Conservation (phyloP, 306 rosid species). For the Begonia masoniana region DNA sequence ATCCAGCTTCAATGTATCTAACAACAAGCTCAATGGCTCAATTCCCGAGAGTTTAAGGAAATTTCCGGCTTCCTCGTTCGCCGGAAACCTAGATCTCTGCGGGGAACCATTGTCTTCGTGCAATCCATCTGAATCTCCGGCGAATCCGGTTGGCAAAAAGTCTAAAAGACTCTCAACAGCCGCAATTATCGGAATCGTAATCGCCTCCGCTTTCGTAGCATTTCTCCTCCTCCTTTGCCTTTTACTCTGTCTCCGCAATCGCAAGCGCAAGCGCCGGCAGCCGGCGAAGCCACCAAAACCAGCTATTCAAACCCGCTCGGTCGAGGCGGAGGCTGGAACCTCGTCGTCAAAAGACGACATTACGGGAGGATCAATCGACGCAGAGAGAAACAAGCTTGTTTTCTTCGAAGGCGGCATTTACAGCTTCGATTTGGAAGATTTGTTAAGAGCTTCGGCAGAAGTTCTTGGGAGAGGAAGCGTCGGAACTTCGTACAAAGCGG, state of each 20-base stretch:
- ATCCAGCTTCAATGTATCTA: slow-evolving; percentile 36
- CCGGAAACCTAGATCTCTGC: slow-evolving; percentile 71
- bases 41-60: slow-evolving; percentile 35
- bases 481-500: slow-evolving; percentile 95
- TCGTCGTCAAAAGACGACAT: slow-evolving; percentile 94
- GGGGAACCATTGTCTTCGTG: slow-evolving; percentile 55
- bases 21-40: slow-evolving; percentile 79
- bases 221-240: slow-evolving; percentile 39
- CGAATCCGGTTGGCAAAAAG: slow-evolving; percentile 8
- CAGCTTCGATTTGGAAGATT: slow-evolving; percentile 85
- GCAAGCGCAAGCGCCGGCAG: slow-evolving; percentile 25
- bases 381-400: slow-evolving; percentile 80
- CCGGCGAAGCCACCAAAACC: slow-evolving; percentile 39
- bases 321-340: slow-evolving; percentile 55
- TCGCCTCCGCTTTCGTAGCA: slow-evolving; percentile 23
- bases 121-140: slow-evolving; percentile 21
- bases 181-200: slow-evolving; percentile 51
- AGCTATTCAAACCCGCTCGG: slow-evolving; percentile 7
- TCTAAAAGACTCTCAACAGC: slow-evolving; percentile 62
- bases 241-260: slow-evolving; percentile 31
- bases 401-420: slow-evolving; percentile 76
- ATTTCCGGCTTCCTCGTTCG: slow-evolving; percentile 42
- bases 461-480: slow-evolving; percentile 93
- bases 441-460: slow-evolving; percentile 92
- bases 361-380: slow-evolving; percentile 67